Evolutionary conservation across 768 basidiomycete genomes (phyloP), one percentile per base, ranked within the genome.

Genomic region (Mrakia frigida): DNA sequence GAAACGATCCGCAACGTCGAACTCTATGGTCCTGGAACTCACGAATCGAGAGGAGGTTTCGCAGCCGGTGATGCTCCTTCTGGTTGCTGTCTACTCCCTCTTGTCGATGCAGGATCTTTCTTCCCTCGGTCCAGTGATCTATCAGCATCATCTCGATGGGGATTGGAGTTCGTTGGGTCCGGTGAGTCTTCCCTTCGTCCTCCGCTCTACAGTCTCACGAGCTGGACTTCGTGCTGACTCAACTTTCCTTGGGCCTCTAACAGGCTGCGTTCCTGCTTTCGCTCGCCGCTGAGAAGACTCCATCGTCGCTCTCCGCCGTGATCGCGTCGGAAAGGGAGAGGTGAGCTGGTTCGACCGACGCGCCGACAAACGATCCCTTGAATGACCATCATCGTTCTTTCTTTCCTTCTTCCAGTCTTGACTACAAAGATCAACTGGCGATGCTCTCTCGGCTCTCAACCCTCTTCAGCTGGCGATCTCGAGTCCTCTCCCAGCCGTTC

Each of bases 261-360:
- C 76, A 85, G 85, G 80, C 88, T 6, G 89, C 87, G 79, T 91
- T 89, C 81, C 83, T 92, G 33, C 76, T 88, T 35, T 91, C 91
- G 89, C 89, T 90, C 81, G 90, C 88, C 79, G 90, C 89, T 0
- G 91, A 91, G 81, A 90, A 87, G 82, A 83, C 83, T 0, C 85
- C 88, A 0, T 74, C 84, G 46, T 86, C 87, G n/a, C 83, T 89
- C 52, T 78, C 86, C 13, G 83, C 85, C 3, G 79, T 86, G 33
- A 86, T 91, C 31, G 86, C 88, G 78, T 82, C 86, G 68, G 88
- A 90, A 74, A 78, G 90, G 56, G 85, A 85, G 46, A 89, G 87
- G 90, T 89, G 79, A n/a, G 77, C 21, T 43, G 10, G 41, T n/a
- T 53, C 53, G 6, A 6, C 56, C 23, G 39, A n/a, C 43, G 46